Percentiles rank a stretch among this genome's conserved stretches.
Conservation (phyloP, 1,284 basidiomycete genomes). For the Trichosporon ovoides region DNA sequence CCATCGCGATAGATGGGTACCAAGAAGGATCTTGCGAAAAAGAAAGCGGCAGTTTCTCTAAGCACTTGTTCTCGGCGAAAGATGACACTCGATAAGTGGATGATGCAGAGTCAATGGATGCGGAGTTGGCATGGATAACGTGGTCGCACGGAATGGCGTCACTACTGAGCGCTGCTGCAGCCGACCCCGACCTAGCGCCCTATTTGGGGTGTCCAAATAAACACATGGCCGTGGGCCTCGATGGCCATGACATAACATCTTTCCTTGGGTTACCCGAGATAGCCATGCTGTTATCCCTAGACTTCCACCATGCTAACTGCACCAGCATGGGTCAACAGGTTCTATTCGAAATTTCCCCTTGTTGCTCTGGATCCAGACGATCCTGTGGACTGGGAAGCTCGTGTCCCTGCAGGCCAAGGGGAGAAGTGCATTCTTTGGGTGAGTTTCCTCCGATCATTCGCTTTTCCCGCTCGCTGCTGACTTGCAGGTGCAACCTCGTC, state of each 20-base stretch:
- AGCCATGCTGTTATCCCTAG: no score
- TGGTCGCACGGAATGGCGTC: constrained; percentile 2
- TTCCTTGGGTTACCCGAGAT: no score
- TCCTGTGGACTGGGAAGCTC: constrained; percentile 27
- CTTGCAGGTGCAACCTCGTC: constrained; percentile 27
- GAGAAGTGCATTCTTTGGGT: constrained; percentile 27
- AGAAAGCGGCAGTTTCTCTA: no score
- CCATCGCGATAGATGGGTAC: constrained; percentile 6
- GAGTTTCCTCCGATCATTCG: constrained; percentile 7
- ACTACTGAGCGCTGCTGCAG: neutral
- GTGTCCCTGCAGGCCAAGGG: neutral
- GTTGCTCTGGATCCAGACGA: constrained; percentile 41
- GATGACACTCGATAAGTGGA: neutral
- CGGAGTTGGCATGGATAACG: neutral
- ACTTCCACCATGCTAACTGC: constrained; percentile 26
- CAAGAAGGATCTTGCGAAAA: neutral
- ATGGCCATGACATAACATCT: no score
- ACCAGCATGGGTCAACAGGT: constrained; percentile 33
- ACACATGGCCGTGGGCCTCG: neutral
- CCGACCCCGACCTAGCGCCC: no score
- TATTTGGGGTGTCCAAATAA: neutral
- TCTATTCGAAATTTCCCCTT: constrained; percentile 45
- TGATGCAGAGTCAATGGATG: neutral
- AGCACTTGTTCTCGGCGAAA: no score
- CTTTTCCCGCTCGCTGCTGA: no score